These are phyloP conservation scores for Chlamydomonas incerta DNA, from an alignment of 139 green algal genomes.

Conservation along the genomic window DNA sequence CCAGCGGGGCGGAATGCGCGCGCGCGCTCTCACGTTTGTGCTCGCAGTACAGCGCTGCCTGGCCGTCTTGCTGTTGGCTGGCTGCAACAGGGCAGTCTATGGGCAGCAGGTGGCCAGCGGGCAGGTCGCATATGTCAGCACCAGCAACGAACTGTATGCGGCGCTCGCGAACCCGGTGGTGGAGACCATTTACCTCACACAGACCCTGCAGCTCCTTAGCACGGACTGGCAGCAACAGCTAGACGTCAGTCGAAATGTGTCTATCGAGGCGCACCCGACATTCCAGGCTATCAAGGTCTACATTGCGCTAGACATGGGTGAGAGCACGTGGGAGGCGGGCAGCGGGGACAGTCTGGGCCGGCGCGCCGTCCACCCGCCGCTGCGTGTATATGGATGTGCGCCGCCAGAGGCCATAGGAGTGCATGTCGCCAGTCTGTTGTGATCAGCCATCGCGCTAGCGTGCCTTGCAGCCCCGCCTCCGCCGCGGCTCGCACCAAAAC, in stretches of 20 bases:
- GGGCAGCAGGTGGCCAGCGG: background rate
- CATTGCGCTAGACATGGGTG: background rate
- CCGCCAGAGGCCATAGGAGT: too few species aligned
- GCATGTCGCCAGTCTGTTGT: too few species aligned
- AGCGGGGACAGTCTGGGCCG: too few species aligned
- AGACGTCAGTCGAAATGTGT: background rate
- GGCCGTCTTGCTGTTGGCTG: background rate
- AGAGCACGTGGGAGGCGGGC: too few species aligned
- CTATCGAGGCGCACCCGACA: background rate
- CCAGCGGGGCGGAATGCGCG: too few species aligned
- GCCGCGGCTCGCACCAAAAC: too few species aligned
- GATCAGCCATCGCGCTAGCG: too few species aligned
- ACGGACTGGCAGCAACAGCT: background rate
- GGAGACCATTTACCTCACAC: background rate
- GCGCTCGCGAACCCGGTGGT: background rate
- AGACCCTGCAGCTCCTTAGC: background rate
- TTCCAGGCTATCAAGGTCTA: background rate
- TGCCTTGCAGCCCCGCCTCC: too few species aligned
- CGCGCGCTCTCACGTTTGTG: too few species aligned
- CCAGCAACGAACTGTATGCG: conserved; percentile 4
- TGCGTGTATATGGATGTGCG: too few species aligned
- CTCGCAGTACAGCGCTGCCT: background rate
- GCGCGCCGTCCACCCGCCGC: too few species aligned
- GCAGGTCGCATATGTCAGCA: background rate
- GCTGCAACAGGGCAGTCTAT: background rate